Base-by-base conservation (phyloP, 2,329 filamentous ascomycete genomes). In the Hymenotorrendiella dingleyae region DNA sequence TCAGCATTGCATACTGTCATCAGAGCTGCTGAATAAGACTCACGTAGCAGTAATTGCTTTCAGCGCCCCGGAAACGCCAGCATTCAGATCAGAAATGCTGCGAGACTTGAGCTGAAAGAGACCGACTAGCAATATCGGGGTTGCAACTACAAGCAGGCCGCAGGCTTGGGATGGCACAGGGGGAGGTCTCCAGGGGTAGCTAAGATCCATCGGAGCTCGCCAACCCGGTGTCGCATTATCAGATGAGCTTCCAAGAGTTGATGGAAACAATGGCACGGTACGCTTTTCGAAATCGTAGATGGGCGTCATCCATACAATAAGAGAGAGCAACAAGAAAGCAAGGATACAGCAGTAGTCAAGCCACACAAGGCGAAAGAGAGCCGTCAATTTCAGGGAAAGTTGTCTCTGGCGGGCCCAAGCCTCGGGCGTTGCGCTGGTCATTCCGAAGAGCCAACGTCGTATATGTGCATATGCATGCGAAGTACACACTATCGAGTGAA, bases 61-160 rank as follows among this genome's bases (percentile, higher is more conserved):
- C 19, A 53, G 36, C 7, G 42, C 33, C 12, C 54, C 52, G 6
- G 43, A 42, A 4, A 41, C 27, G 3, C 49, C 50, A 34, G 47
- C 45, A 49, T 54, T 46, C 21, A 78, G 67, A 43, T 81, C 78
- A 77, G 76, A 80, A 62, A 82, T 78, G 12, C 73, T 78, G 42
- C 74, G 72, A 34, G 84, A 68, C 41, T 80, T 75, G 53, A 85
- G 71, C 61, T 86, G 82, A 64, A 82, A 74, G 34, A 78, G 47
- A 1, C 82, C 62, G 52, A 87, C 77, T 57, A 83, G 62, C 47
- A 70, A 58, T 53, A 86, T 78, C 12, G 84, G 82, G 23, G 85
- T 65, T 3, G 85, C 57, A 27, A 72, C 66, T 19, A 78, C 79
- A 14, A 86, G 65, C 21, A 86, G 60, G 1, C 81, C 82, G 14